These are phyloP conservation scores for Kingdonia uniflora DNA, from an alignment of 164 flowering plant species.

Conservation along the genomic window DNA sequence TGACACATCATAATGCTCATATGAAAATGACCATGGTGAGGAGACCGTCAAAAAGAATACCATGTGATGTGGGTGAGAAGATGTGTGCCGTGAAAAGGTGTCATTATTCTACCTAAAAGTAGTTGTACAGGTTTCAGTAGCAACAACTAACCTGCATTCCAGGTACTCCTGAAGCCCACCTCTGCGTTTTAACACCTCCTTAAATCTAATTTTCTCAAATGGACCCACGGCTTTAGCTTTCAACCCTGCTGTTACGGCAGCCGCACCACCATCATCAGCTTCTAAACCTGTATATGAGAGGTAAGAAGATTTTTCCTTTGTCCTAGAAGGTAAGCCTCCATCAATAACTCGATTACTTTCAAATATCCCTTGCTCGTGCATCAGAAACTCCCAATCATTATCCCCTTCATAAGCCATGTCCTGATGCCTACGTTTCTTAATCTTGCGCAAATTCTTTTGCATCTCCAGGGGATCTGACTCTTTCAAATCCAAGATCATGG, in stretches of 20 bases:
- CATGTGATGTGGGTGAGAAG: no score
- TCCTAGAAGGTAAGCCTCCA: constrained; percentile 21
- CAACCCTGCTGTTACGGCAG: constrained; percentile 84
- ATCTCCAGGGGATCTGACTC: constrained; percentile 23
- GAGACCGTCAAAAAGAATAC: no score
- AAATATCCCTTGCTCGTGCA: constrained; percentile 38
- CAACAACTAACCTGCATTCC: constrained; percentile 75
- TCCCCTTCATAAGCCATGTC: constrained; percentile 99
- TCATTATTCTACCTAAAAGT: neutral
- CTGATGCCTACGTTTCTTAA: constrained; percentile 59
- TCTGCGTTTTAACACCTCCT: constrained; percentile 82
- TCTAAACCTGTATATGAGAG: constrained; percentile 26
- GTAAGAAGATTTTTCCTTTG: constrained; percentile 31
- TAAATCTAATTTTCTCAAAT: constrained; percentile 79
- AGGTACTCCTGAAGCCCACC: constrained; percentile 89
- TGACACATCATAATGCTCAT: no score
- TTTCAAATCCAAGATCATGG: constrained; percentile 21
- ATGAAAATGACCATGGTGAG: no score
- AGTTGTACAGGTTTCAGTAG: constrained; percentile 5
- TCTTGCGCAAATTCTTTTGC: constrained; percentile 44
- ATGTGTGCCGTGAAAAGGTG: no score
- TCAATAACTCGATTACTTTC: constrained; percentile 22
- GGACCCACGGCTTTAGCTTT: constrained; percentile 76
- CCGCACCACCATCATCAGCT: constrained; percentile 50
- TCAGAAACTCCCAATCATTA: constrained; percentile 68